phyloP scores from a whole-genome alignment of 345 rosid genomes.

The Viola odorata region DNA sequence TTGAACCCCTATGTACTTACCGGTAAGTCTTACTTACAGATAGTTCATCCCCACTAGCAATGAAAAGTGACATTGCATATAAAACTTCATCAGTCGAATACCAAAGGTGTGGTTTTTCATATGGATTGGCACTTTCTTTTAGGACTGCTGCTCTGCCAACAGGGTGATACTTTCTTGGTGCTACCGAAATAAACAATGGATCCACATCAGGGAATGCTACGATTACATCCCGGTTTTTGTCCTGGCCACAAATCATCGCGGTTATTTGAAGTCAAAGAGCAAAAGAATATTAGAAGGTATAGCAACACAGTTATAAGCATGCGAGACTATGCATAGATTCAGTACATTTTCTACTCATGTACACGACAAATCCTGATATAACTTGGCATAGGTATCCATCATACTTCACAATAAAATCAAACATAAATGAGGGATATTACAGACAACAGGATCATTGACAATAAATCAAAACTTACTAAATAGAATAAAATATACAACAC shows the following conservation, averaged over 20 bases:
- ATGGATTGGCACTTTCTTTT: constrained; percentile 26
- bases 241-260: constrained; percentile 30
- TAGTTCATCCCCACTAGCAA: constrained; percentile 41
- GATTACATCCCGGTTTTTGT: constrained; percentile 72
- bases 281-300: too few species aligned
- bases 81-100: constrained; percentile 56
- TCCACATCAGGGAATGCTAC: constrained; percentile 71
- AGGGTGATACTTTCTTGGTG: constrained; percentile 17
- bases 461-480: neutral
- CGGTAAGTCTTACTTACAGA: constrained; percentile 44
- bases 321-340: too few species aligned
- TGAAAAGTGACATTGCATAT: constrained; percentile 50
- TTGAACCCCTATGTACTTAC: constrained; percentile 25
- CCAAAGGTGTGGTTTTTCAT: constrained; percentile 65
- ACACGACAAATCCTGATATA: too few species aligned
- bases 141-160: constrained; percentile 24
- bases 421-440: neutral
- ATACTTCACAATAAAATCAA: too few species aligned
- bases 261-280: neutral
- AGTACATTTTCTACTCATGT: too few species aligned
- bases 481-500: neutral
- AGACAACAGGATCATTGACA: neutral
- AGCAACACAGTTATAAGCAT: too few species aligned
- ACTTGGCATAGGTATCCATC: neutral
- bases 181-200: constrained; percentile 36